Conservation (phyloP, 805 yeast genomes). For the Clavispora carvajalis region DNA sequence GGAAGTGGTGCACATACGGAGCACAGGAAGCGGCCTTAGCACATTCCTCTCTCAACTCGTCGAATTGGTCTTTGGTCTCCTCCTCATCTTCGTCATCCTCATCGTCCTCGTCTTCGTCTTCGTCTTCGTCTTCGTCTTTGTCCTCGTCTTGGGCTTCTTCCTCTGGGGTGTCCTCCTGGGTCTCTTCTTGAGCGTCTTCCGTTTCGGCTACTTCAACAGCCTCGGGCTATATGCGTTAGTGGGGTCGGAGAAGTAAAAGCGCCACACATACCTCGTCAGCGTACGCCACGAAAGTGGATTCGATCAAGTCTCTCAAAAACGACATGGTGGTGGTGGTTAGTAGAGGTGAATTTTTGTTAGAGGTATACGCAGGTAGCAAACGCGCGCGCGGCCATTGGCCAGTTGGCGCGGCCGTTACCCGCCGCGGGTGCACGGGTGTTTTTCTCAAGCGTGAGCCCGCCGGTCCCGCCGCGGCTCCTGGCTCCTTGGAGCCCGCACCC, state of each 20-base stretch:
- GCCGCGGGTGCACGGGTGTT: conserved; percentile 5
- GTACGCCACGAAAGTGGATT: conserved; percentile 69
- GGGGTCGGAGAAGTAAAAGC: not conserved
- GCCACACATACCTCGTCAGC: conserved; percentile 61
- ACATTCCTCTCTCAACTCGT: conserved; percentile 49
- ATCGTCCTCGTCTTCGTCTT: conserved; percentile 59
- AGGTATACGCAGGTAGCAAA: conserved; percentile 14
- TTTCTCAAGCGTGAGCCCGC: too few species aligned
- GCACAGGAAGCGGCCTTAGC: conserved; percentile 61
- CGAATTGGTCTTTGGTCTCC: conserved; percentile 13
- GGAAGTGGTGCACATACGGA: conserved; percentile 78
- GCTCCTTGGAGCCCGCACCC: not conserved
- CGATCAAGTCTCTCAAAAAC: conserved; percentile 69
- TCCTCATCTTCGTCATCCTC: conserved; percentile 29
- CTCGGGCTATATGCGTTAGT: conserved; percentile 7
- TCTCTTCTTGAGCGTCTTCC: conserved; percentile 18
- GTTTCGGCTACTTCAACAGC: conserved; percentile 28
- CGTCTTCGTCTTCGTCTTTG: conserved; percentile 65
- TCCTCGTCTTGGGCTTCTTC: conserved; percentile 56
- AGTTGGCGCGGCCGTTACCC: conserved; percentile 3
- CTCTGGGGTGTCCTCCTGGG: conserved; percentile 42
- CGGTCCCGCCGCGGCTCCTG: too few species aligned
- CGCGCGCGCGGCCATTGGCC: conserved; percentile 20
- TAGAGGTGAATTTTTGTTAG: conserved; percentile 5
- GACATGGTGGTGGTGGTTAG: conserved; percentile 28